Conservation (phyloP, 192 early-diverging fungal genomes). For the Coemansia sp. region DNA sequence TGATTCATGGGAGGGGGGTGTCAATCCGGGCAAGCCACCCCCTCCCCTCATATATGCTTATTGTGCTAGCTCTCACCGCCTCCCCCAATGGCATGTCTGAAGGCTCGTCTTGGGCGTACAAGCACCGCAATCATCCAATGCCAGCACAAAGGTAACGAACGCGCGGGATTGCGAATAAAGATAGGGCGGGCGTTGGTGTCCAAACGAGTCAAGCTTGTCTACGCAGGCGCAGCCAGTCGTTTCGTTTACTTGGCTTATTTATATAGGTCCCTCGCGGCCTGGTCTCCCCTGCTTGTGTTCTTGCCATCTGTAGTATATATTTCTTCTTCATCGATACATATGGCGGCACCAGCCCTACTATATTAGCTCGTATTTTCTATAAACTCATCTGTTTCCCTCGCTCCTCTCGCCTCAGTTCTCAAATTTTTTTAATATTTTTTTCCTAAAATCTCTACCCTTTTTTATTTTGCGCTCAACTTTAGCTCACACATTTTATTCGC, state of each 20-base stretch:
- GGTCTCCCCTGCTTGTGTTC: slow-evolving; percentile 6
- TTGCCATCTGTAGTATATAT: slow-evolving; percentile 5
- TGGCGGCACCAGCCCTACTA: slow-evolving; percentile 1
- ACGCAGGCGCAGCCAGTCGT: slow-evolving; percentile 8
- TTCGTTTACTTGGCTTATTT: slow-evolving; percentile 2
- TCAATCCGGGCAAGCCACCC: background rate
- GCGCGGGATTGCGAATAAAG: background rate
- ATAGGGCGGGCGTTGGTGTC: background rate
- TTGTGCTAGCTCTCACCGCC: slow-evolving; percentile 1
- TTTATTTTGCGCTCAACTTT: background rate
- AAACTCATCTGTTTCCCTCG: background rate
- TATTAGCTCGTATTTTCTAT: background rate
- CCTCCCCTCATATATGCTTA: background rate
- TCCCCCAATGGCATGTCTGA: slow-evolving; percentile 7
- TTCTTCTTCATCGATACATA: background rate
- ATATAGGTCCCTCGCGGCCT: slow-evolving; percentile 3
- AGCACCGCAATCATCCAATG: slow-evolving; percentile 8
- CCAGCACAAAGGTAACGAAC: slow-evolving; percentile 15
- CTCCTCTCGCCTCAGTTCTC: background rate
- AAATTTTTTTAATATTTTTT: background rate
- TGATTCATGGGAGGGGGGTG: background rate
- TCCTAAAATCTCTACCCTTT: background rate
- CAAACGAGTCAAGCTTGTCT: slow-evolving; percentile 1
- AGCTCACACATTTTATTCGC: background rate
- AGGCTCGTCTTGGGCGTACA: slow-evolving; percentile 1